These are phyloP conservation scores for Irpex sp. DNA, from an alignment of 1,284 basidiomycete genomes.

Conservation along the genomic window DNA sequence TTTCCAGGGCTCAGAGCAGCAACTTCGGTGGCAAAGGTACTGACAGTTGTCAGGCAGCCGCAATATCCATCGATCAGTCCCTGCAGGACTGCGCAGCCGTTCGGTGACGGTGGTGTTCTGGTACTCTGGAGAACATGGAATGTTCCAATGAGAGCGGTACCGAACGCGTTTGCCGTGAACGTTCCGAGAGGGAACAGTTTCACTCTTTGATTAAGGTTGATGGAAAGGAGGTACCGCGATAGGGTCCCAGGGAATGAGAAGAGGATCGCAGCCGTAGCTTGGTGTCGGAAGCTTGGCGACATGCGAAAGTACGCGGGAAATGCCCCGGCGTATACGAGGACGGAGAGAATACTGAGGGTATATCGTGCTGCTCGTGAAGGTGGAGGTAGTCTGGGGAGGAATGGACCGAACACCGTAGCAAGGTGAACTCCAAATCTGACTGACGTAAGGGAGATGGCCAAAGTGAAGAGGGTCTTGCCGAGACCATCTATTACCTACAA, in stretches of 20 bases:
- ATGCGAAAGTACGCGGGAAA: conserved; percentile 79
- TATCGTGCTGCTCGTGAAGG: conserved; percentile 36
- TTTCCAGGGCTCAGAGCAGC: conserved; percentile 52
- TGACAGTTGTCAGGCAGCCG: conserved; percentile 92
- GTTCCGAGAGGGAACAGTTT: conserved; percentile 84
- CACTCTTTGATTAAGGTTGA: conserved; percentile 64
- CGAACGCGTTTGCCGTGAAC: conserved; percentile 80
- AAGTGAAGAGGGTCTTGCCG: conserved; percentile 78
- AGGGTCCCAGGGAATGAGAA: conserved; percentile 90
- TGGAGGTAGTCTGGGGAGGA: conserved; percentile 29
- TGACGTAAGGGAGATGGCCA: conserved; percentile 67
- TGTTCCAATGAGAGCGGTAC: conserved; percentile 71
- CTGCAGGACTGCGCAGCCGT: conserved; percentile 71
- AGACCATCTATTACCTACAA: conserved; percentile 81
- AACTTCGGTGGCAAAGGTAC: conserved; percentile 89
- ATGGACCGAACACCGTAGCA: conserved; percentile 38
- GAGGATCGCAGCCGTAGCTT: conserved; percentile 85
- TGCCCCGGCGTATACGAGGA: conserved; percentile 62
- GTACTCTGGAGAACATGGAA: conserved; percentile 72
- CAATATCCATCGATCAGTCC: conserved; percentile 92
- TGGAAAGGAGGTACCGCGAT: conserved; percentile 78
- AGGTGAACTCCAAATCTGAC: conserved; percentile 60
- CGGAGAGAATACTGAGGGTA: conserved; percentile 41
- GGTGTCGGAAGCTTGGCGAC: conserved; percentile 67
- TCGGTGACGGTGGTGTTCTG: conserved; percentile 37